Conservation (phyloP, 2,329 filamentous ascomycete genomes). For the Alternaria postmessia region DNA sequence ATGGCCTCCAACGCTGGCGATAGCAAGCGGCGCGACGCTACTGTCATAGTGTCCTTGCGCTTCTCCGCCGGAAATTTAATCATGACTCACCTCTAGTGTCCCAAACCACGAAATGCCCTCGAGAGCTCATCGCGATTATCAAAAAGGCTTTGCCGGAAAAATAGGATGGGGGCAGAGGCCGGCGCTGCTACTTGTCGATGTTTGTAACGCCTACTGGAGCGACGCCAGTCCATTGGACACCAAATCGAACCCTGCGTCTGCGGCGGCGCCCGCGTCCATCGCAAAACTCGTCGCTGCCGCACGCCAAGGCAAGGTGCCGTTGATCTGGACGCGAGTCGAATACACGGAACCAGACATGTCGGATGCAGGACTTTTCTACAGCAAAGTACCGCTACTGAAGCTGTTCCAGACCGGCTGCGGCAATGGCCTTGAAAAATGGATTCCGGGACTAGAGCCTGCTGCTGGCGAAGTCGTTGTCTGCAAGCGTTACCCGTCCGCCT, state of each 20-base stretch:
- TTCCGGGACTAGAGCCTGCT: conserved; percentile 52
- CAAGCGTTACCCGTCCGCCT: conserved; percentile 57
- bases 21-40: conserved; percentile 11
- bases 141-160: conserved; percentile 50
- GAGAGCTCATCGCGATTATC: conserved; percentile 9
- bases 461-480: conserved; percentile 48
- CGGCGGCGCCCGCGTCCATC: conserved; percentile 51
- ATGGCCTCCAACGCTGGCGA: conserved; percentile 4
- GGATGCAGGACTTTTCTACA: conserved; percentile 57
- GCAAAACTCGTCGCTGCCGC: conserved; percentile 53
- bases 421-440: conserved; percentile 51
- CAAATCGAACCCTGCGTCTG: conserved; percentile 49
- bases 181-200: conserved; percentile 57
- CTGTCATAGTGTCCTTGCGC: conserved; percentile 11
- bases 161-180: conserved; percentile 57
- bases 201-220: conserved; percentile 59
- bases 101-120: conserved; percentile 27
- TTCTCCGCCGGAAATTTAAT: conserved; percentile 3
- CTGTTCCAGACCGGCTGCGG: conserved; percentile 54
- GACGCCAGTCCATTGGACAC: conserved; percentile 54
- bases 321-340: conserved; percentile 57
- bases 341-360: conserved; percentile 56
- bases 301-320: conserved; percentile 49
- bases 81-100: conserved; percentile 13
- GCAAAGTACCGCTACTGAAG: conserved; percentile 54